Percentiles rank a stretch among this genome's conserved stretches.
Conservation (phyloP, 2,329 filamentous ascomycete genomes). For the Cercospora nicotianae region DNA sequence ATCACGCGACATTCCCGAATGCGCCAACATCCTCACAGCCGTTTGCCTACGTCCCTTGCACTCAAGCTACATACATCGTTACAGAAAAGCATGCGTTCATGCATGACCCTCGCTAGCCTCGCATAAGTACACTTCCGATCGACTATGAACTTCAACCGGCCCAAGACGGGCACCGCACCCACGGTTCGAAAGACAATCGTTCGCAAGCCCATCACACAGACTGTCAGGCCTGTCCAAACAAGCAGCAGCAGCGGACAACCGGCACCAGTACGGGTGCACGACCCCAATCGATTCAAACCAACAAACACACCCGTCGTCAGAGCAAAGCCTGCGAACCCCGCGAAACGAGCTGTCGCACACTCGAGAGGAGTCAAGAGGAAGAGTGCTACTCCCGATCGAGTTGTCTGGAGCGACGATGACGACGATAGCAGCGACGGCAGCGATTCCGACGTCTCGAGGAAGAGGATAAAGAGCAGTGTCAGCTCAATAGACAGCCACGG, state of each 20-base stretch:
- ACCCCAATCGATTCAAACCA: conserved; percentile 33
- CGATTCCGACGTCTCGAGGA: conserved; percentile 39
- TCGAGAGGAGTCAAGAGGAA: conserved; percentile 39
- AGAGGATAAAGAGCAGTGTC: conserved; percentile 40
- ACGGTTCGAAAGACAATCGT: conserved; percentile 32
- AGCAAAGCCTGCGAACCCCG: conserved; percentile 24
- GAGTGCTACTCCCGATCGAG: conserved; percentile 38
- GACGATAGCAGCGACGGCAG: conserved; percentile 36
- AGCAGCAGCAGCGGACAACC: conserved; percentile 10
- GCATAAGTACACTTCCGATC: conserved; percentile 8
- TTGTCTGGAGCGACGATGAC: conserved; percentile 38
- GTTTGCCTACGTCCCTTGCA: background rate
- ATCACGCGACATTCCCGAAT: conserved; percentile 8
- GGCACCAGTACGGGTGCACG: conserved; percentile 20
- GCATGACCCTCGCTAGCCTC: conserved; percentile 21
- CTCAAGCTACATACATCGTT: background rate
- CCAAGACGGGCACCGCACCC: conserved; percentile 25
- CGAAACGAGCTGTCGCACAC: conserved; percentile 25
- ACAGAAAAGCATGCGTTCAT: conserved; percentile 1
- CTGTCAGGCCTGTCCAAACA: conserved; percentile 16
- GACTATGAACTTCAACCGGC: conserved; percentile 31
- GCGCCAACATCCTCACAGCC: background rate
- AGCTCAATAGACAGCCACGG: conserved; percentile 36
- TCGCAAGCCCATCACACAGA: conserved; percentile 27
- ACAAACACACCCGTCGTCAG: conserved; percentile 18